These are phyloP conservation scores for Apiospora hydei DNA, from an alignment of 2,329 filamentous ascomycete genomes.

Conservation along the genomic window DNA sequence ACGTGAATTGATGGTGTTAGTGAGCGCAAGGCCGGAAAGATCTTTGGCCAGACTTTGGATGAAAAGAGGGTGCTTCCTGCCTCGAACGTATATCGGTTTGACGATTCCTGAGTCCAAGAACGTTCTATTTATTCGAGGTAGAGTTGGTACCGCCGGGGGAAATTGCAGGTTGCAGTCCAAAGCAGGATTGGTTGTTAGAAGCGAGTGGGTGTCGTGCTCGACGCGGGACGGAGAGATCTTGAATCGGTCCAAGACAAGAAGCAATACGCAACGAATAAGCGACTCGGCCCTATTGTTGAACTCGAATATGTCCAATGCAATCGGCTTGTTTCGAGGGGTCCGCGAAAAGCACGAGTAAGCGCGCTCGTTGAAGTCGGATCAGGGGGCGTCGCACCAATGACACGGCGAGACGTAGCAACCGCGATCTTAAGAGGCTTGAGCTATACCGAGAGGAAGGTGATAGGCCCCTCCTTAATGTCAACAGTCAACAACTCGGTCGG, in stretches of 20 bases:
- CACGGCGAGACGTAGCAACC: not conserved
- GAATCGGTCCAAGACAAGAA: not conserved
- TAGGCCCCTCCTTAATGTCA: no score
- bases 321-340: not conserved
- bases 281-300: not conserved
- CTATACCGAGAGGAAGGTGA: not conserved
- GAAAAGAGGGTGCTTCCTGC: not conserved
- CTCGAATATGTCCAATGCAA: not conserved
- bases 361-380: not conserved
- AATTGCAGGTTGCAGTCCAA: not conserved
- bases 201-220: not conserved
- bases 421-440: not conserved
- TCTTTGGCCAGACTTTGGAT: not conserved
- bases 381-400: slow-evolving; percentile 1
- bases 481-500: not conserved
- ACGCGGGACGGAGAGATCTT: not conserved
- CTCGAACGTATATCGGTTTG: not conserved
- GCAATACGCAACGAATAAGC: not conserved
- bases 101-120: not conserved
- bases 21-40: not conserved
- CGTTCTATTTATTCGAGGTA: not conserved
- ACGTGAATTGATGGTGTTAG: not conserved
- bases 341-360: slow-evolving; percentile 1
- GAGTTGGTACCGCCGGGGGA: not conserved
- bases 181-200: not conserved